phyloP scores from a whole-genome alignment of 306 rosid species.

The Elaeagnus macrophylla region DNA sequence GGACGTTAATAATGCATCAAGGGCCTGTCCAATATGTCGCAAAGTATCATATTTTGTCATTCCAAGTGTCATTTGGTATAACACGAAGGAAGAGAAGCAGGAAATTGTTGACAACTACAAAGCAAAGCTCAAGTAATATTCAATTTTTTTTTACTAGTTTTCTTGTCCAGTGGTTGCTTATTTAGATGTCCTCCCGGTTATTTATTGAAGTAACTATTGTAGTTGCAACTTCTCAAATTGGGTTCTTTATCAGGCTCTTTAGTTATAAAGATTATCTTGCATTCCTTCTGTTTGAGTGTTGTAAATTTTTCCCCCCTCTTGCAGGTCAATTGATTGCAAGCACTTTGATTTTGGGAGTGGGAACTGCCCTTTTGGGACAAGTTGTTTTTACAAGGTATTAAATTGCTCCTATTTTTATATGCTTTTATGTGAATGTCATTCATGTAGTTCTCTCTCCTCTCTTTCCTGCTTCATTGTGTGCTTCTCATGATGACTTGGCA shows the following conservation, averaged over 20 bases:
- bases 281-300: neutral
- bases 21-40: slow-evolving; percentile 95
- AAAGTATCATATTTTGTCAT: slow-evolving; percentile 86
- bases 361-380: slow-evolving; percentile 90
- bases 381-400: slow-evolving; percentile 97
- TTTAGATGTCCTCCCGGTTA: neutral
- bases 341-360: slow-evolving; percentile 96
- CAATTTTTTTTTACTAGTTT: neutral
- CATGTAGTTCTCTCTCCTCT: too few relatives aligned
- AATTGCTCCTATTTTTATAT: too few relatives aligned
- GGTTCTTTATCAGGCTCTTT: too few relatives aligned
- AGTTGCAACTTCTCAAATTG: too few relatives aligned
- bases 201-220: neutral
- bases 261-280: neutral
- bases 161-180: neutral
- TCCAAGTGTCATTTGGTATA: slow-evolving; percentile 61
- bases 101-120: too few relatives aligned
- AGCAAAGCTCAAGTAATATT: too few relatives aligned
- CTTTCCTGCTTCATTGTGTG: too few relatives aligned
- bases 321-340: slow-evolving; percentile 94
- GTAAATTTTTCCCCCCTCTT: slow-evolving; percentile 2
- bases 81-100: too few relatives aligned
- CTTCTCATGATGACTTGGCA: too few relatives aligned
- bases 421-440: too few relatives aligned
- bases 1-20: slow-evolving; percentile 78